These are phyloP conservation scores for Trichoderma asperellum DNA, from an alignment of 2,329 filamentous ascomycete genomes.

Conservation along the genomic window DNA sequence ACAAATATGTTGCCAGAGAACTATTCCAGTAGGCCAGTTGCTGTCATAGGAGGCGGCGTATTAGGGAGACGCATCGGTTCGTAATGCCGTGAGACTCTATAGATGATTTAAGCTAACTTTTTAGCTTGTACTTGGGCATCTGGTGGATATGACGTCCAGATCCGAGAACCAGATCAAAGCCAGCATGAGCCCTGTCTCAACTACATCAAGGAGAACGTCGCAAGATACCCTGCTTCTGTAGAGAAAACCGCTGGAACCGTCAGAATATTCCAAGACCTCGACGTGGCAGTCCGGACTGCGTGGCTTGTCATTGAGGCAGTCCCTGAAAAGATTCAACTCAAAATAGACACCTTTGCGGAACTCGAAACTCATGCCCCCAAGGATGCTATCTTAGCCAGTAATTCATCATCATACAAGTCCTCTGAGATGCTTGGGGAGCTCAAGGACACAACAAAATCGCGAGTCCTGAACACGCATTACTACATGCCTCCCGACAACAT, in stretches of 20 bases:
- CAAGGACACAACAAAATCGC: constrained; percentile 3
- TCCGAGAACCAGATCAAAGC: constrained; percentile 1
- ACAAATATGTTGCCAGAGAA: constrained; percentile 6
- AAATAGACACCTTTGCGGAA: constrained; percentile 10
- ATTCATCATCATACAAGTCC: constrained; percentile 5
- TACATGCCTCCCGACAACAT: constrained; percentile 9
- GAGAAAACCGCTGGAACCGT: neutral
- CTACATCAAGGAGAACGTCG: neutral
- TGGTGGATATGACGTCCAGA: constrained; percentile 9
- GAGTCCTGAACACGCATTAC: constrained; percentile 6
- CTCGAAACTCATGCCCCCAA: neutral
- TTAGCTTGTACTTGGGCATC: constrained; percentile 11
- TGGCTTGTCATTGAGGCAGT: constrained; percentile 12
- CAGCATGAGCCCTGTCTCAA: constrained; percentile 7
- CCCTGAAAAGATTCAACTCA: constrained; percentile 3
- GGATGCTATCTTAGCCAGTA: constrained; percentile 7
- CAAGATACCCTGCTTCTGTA: neutral
- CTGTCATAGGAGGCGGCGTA: constrained; percentile 1
- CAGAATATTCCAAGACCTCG: constrained; percentile 5
- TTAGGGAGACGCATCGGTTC: constrained; percentile 8
- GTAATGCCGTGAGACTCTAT: neutral
- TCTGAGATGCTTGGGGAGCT: neutral
- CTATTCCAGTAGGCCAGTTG: neutral
- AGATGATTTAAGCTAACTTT: neutral
- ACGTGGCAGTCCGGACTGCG: neutral